A percentile compares a stretch with the other conserved stretches of the same genome.
phyloP scores from a whole-genome alignment of 2,329 filamentous ascomycete genomes.

The Neofusicoccum kwambonambiense region DNA sequence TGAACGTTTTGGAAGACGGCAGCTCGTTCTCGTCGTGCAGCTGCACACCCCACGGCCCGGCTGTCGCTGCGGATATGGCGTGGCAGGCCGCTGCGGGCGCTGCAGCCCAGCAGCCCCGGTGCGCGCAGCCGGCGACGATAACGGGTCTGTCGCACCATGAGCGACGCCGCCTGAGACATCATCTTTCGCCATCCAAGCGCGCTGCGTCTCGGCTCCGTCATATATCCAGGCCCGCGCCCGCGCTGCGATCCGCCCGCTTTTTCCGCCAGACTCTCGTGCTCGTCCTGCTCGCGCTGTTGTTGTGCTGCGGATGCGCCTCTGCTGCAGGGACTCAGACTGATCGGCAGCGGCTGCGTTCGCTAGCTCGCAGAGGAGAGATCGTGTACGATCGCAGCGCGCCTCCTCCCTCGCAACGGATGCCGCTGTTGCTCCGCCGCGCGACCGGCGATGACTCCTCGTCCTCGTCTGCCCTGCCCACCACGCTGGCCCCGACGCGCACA shows the following conservation, averaged over 20 bases:
- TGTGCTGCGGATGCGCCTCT: conserved; percentile 11
- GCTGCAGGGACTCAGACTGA: conserved; percentile 17
- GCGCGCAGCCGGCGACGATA: background rate
- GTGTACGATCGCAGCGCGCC: conserved; percentile 11
- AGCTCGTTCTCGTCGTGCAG: conserved; percentile 19
- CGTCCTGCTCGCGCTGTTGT: conserved; percentile 14
- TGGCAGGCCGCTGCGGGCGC: background rate
- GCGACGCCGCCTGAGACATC: conserved; percentile 6
- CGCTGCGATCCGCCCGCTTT: background rate
- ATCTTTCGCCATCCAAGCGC: background rate
- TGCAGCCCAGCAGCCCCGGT: conserved; percentile 7
- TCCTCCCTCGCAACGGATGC: conserved; percentile 15
- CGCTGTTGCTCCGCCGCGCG: conserved; percentile 7
- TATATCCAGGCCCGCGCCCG: conserved; percentile 4
- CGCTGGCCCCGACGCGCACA: conserved; percentile 7
- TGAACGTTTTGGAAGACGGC: conserved; percentile 3
- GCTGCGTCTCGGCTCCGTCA: conserved; percentile 4
- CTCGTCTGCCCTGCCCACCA: conserved; percentile 12
- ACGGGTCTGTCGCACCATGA: conserved; percentile 17
- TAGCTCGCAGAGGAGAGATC: conserved; percentile 16
- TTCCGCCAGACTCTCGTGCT: background rate
- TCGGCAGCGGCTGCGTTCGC: conserved; percentile 12
- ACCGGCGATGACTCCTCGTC: conserved; percentile 10
- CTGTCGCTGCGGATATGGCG: background rate
- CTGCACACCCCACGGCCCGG: background rate